Conservation (phyloP, 768 basidiomycete species). For the Tulasnella sp. region DNA sequence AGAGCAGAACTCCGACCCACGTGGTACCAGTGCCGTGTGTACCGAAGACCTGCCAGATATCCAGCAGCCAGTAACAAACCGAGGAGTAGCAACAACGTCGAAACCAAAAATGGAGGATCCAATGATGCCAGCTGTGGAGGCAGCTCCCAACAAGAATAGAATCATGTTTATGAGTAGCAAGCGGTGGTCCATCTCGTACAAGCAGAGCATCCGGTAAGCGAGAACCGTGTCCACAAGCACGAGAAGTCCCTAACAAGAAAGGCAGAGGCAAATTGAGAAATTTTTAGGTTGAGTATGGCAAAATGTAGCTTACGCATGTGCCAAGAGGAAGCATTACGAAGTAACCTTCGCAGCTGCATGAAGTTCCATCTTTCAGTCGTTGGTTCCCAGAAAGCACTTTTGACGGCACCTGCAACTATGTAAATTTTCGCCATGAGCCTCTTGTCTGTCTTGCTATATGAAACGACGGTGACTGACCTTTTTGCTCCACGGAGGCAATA, state of each 20-base stretch:
- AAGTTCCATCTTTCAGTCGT: background rate
- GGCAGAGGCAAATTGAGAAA: background rate
- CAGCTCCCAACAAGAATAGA: background rate
- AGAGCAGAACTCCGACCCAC: slow-evolving; percentile 1
- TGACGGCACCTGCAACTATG: slow-evolving; percentile 15
- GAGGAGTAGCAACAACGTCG: slow-evolving; percentile 18
- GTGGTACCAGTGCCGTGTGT: background rate
- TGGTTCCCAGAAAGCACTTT: background rate
- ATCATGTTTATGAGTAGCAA: background rate
- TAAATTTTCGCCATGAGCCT: no score
- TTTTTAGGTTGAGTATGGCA: no score
- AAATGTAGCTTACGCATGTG: slow-evolving; percentile 7
- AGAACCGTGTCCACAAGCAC: slow-evolving; percentile 20
- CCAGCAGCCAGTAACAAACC: slow-evolving; percentile 23
- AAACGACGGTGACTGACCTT: background rate
- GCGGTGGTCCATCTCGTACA: slow-evolving; percentile 25
- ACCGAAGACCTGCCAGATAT: background rate
- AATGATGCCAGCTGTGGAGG: slow-evolving; percentile 13
- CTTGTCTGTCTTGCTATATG: no score
- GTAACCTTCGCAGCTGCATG: slow-evolving; percentile 23
- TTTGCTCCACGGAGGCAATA: background rate
- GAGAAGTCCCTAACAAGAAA: slow-evolving; percentile 13
- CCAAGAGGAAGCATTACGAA: slow-evolving; percentile 1
- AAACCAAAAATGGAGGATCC: background rate
- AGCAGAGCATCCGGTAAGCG: slow-evolving; percentile 27